Evolutionary conservation across 2,329 filamentous ascomycete genomes (phyloP), one percentile per base, ranked within the genome.

Genomic region (Hypoxylon sp.): DNA sequence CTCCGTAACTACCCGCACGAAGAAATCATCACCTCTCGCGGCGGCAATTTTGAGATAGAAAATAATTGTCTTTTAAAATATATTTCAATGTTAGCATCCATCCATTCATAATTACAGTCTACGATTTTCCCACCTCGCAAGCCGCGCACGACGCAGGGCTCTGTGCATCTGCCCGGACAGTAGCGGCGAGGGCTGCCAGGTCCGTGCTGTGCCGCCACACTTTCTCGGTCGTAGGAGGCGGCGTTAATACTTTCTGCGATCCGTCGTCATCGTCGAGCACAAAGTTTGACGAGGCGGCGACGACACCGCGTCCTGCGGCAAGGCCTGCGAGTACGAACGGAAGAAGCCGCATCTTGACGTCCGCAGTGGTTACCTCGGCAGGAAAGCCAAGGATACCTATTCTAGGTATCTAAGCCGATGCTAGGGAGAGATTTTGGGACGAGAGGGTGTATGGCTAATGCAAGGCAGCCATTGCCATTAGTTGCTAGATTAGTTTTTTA

Each of bases 111-210:
- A 19, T 43, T 24, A 43, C 20, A 5, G 17, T 26, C 4, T 20
- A 20, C 7, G 17, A 13, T 52, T 13, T 13, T 61, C 74, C 44
- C 70, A 79, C 77, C 57, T 76, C 74, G 19, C 73, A 76, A 46
- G 71, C 62, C 8, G 73, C 73, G 43, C 71, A 74, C 8, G 71
- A 65, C 3, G 59, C 66, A 7, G 68, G 64, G 51, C 68, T 67
- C 55, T 62, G 70, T 20, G 65, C 58, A 30, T 71, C 69, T 46
- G 61, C 52, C 17, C 56, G 22, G 5, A 55, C 26, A 6, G 57
- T 46, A 37, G 60, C 48, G 7, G 47, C 63, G 15, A 60, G 24
- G 4, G 32, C 47, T 8, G 48, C 22, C 13, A 54, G 44, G 39
- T 56, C 54, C 48, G 52, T 49, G 19, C 28, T 34, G 26, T 24